phyloP scores from a whole-genome alignment of 306 rosid genomes.

The Abrus precatorius region DNA sequence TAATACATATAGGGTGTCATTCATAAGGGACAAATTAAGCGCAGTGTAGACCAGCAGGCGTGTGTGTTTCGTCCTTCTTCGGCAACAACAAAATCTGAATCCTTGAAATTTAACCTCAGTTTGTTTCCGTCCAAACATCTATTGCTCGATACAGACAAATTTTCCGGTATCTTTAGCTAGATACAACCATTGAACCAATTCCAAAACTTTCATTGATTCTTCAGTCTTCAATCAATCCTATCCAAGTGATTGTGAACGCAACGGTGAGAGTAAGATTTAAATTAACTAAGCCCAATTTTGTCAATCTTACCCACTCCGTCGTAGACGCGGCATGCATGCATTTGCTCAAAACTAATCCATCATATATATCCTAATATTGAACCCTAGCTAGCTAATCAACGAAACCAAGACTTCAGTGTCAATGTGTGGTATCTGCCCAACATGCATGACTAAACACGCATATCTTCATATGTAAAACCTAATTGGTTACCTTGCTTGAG shows the following conservation, averaged over 20 bases:
- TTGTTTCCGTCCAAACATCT: slow-evolving; percentile 48
- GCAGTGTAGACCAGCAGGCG: slow-evolving; percentile 57
- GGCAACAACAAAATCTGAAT: slow-evolving; percentile 76
- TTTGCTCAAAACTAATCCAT: slow-evolving; percentile 38
- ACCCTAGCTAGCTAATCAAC: slow-evolving; percentile 46
- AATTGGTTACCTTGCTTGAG: background rate
- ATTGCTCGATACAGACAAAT: slow-evolving; percentile 53
- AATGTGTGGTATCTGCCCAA: slow-evolving; percentile 22
- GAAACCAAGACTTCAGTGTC: slow-evolving; percentile 43
- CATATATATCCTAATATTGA: slow-evolving; percentile 32
- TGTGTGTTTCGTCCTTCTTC: slow-evolving; percentile 58
- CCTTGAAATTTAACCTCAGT: slow-evolving; percentile 60
- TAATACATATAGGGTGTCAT: slow-evolving; percentile 42
- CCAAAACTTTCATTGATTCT: slow-evolving; percentile 41
- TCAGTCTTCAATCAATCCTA: slow-evolving; percentile 24
- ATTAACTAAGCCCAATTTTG: background rate
- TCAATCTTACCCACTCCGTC: slow-evolving; percentile 53
- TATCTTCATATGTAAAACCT: slow-evolving; percentile 29
- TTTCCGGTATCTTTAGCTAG: slow-evolving; percentile 48
- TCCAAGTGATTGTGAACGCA: slow-evolving; percentile 35
- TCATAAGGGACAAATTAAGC: slow-evolving; percentile 55
- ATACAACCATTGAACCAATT: slow-evolving; percentile 50
- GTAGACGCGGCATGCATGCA: slow-evolving; percentile 55
- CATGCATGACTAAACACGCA: slow-evolving; percentile 1
- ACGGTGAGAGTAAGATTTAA: slow-evolving; percentile 14